Conservation (phyloP, 495 filamentous ascomycete genomes). For the Trichoderma orchidacearum region DNA sequence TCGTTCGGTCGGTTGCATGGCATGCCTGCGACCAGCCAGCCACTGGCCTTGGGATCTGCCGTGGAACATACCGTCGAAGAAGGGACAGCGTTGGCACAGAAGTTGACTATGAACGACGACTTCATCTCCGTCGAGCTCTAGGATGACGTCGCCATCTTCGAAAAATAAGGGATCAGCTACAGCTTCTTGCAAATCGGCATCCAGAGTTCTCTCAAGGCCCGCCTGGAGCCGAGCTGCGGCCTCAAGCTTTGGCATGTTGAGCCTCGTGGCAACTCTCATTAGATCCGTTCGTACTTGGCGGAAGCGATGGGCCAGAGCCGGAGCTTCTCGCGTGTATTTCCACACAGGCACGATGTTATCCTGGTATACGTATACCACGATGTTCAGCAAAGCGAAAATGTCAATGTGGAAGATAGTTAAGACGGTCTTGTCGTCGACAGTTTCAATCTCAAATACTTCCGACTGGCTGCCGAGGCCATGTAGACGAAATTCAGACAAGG, state of each 20-base stretch:
- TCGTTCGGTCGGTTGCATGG: slow-evolving; percentile 26
- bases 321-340: slow-evolving; percentile 52
- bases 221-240: slow-evolving; percentile 61
- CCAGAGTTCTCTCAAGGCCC: slow-evolving; percentile 45
- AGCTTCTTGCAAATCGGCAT: slow-evolving; percentile 53
- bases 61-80: slow-evolving; percentile 80
- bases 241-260: slow-evolving; percentile 58
- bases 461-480: slow-evolving; percentile 16
- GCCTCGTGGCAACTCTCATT: slow-evolving; percentile 58
- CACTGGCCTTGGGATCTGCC: slow-evolving; percentile 74
- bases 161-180: slow-evolving; percentile 55
- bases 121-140: slow-evolving; percentile 58
- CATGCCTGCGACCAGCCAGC: slow-evolving; percentile 53
- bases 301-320: slow-evolving; percentile 50
- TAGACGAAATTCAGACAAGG: slow-evolving; percentile 37
- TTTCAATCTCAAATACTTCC: slow-evolving; percentile 48
- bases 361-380: slow-evolving; percentile 68
- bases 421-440: slow-evolving; percentile 32
- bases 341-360: slow-evolving; percentile 75
- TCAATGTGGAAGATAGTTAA: slow-evolving; percentile 55
- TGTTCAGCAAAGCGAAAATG: slow-evolving; percentile 60
- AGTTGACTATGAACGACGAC: slow-evolving; percentile 61
- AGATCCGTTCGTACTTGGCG: slow-evolving; percentile 69
- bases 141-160: slow-evolving; percentile 56
- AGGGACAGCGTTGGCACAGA: slow-evolving; percentile 75